These are phyloP conservation scores for Neurospora tetraspora DNA, from an alignment of 495 filamentous ascomycete species.

Conservation along the genomic window DNA sequence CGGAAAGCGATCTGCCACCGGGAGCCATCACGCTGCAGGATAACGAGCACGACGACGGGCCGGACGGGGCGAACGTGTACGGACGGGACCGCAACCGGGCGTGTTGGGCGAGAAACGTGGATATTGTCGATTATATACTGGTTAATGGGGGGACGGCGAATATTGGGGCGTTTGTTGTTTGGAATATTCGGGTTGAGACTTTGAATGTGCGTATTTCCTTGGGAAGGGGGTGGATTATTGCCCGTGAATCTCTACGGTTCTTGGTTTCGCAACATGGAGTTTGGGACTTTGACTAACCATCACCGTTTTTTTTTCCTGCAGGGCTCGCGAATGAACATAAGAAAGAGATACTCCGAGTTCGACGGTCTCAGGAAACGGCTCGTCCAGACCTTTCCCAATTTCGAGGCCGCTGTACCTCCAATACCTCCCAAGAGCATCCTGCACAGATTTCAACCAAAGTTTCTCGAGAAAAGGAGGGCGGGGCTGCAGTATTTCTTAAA, in stretches of 20 bases:
- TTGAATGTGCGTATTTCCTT: slow-evolving; percentile 25
- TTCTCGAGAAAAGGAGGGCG: slow-evolving; percentile 42
- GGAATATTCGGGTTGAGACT: slow-evolving; percentile 46
- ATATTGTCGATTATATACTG: slow-evolving; percentile 39
- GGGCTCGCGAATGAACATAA: slow-evolving; percentile 44
- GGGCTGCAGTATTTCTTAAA: slow-evolving; percentile 49
- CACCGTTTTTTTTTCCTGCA: slow-evolving; percentile 3
- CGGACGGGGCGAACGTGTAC: slow-evolving; percentile 18
- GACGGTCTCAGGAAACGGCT: slow-evolving; percentile 40
- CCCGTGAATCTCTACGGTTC: not conserved
- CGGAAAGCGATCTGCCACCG: slow-evolving; percentile 31
- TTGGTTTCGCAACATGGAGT: not conserved
- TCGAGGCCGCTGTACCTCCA: slow-evolving; percentile 43
- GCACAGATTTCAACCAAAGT: slow-evolving; percentile 41
- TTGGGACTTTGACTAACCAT: not conserved
- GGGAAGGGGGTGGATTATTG: too few relatives aligned
- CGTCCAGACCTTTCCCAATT: slow-evolving; percentile 43
- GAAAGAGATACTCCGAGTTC: slow-evolving; percentile 51
- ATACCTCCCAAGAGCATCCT: slow-evolving; percentile 47
- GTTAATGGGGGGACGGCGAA: slow-evolving; percentile 41
- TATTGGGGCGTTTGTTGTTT: slow-evolving; percentile 49
- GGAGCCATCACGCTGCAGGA: slow-evolving; percentile 44
- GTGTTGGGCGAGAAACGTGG: slow-evolving; percentile 47
- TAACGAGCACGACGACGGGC: slow-evolving; percentile 36
- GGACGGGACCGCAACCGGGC: slow-evolving; percentile 38